Evolutionary conservation across 1,284 basidiomycete species (phyloP).

Genomic region (Fomitiporia mediterranea): DNA sequence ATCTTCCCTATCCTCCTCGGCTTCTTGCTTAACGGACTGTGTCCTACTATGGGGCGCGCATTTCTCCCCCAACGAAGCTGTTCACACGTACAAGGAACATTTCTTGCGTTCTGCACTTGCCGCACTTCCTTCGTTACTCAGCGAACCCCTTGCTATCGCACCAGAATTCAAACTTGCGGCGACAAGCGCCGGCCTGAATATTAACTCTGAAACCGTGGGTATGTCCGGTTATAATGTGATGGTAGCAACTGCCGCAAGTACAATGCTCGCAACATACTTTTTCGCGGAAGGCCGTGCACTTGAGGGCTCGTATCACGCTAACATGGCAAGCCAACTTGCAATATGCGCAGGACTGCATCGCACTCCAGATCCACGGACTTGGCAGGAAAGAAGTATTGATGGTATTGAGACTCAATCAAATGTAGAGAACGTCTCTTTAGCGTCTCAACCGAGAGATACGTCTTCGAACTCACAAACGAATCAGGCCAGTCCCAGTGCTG

Average conservation of each 20-base stretch:
- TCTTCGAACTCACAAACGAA: not conserved
- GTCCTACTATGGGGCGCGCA: constrained; percentile 17
- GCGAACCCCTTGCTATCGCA: not conserved
- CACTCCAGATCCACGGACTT: not conserved
- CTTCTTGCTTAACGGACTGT: not conserved
- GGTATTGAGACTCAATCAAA: not conserved
- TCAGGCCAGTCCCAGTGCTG: not conserved
- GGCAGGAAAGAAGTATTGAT: too few relatives aligned
- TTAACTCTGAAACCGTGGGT: not conserved
- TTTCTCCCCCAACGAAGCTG: constrained; percentile 6
- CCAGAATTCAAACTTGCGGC: not conserved
- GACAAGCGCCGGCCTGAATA: not conserved
- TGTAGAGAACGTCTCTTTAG: not conserved
- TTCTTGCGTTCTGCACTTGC: constrained; percentile 10
- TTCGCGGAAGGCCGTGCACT: constrained; percentile 16
- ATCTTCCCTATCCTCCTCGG: not conserved
- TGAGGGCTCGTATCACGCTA: constrained; percentile 19
- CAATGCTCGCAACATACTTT: constrained; percentile 17
- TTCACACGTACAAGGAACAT: not conserved
- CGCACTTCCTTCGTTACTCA: constrained; percentile 11
- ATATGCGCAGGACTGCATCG: constrained; percentile 15
- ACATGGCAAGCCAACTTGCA: constrained; percentile 13
- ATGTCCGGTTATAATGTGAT: constrained; percentile 6
- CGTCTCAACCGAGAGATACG: not conserved
- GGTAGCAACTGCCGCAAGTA: constrained; percentile 7